Conservation (phyloP, 1,284 basidiomycete species). For the Chalciporus sp. region DNA sequence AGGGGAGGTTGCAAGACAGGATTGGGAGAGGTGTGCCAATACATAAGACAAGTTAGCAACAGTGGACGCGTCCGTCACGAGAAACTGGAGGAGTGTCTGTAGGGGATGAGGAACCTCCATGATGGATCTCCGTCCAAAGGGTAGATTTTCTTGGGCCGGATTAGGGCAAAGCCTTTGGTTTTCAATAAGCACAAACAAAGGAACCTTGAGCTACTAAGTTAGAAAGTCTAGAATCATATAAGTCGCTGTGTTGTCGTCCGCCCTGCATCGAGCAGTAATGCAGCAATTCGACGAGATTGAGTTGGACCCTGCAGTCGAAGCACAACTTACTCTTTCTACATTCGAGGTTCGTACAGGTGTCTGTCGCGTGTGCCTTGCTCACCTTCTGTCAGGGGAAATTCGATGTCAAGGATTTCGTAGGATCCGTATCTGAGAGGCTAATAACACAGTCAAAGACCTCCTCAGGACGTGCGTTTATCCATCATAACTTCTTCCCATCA, state of each 20-base stretch:
- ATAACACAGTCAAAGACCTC: constrained; percentile 82
- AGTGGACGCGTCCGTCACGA: constrained; percentile 66
- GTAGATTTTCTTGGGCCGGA: constrained; percentile 2
- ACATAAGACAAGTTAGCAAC: constrained; percentile 60
- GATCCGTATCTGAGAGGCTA: constrained; percentile 81
- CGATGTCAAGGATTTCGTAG: constrained; percentile 89
- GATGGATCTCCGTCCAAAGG: neutral
- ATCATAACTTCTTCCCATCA: neutral
- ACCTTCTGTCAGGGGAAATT: constrained; percentile 72
- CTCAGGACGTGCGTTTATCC: constrained; percentile 71
- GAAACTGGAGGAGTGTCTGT: constrained; percentile 65
- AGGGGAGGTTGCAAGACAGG: constrained; percentile 57
- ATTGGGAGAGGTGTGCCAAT: constrained; percentile 50
- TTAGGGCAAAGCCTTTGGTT: constrained; percentile 13
- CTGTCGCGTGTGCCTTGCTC: neutral
- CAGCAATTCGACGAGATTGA: constrained; percentile 25
- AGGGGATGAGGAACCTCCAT: constrained; percentile 48
- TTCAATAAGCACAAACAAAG: constrained; percentile 39
- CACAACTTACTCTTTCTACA: constrained; percentile 63
- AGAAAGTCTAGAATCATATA: neutral
- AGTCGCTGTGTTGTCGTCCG: neutral
- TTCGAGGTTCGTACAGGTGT: constrained; percentile 55
- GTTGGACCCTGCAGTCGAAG: constrained; percentile 59
- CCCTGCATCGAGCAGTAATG: constrained; percentile 20
- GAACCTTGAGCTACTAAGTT: too few relatives aligned